Conservation (phyloP, 2,329 filamentous ascomycete species). For the Neophaeococcomyces aloes region DNA sequence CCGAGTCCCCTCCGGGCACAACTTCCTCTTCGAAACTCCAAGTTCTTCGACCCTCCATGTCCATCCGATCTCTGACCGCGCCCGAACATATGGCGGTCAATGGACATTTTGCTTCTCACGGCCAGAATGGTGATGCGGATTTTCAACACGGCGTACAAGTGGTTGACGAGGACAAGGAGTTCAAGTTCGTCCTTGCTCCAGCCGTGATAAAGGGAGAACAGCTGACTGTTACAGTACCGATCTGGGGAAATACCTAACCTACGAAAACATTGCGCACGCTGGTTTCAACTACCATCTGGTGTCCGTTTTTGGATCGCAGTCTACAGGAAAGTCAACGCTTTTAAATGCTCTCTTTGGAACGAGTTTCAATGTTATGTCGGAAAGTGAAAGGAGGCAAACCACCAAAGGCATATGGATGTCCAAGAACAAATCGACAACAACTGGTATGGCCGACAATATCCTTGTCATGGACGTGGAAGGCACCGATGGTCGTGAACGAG, state of each 20-base stretch:
- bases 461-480: constrained; percentile 99
- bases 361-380: constrained; percentile 94
- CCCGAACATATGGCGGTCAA: constrained; percentile 33
- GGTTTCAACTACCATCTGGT: constrained; percentile 99
- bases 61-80: constrained; percentile 22
- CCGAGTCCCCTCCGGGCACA: constrained; percentile 14
- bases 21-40: constrained; percentile 7
- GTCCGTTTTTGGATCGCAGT: constrained; percentile 97
- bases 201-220: constrained; percentile 1
- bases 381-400: constrained; percentile 85
- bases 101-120: constrained; percentile 36
- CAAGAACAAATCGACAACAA: constrained; percentile 62
- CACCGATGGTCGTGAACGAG: constrained; percentile 88
- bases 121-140: constrained; percentile 28
- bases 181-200: constrained; percentile 58
- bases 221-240: constrained; percentile 48
- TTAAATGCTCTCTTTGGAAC: constrained; percentile 94
- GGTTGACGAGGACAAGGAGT: constrained; percentile 89
- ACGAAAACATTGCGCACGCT: constrained; percentile 69
- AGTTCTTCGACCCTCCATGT: constrained; percentile 11
- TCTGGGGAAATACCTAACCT: constrained; percentile 69
- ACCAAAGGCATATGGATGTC: constrained; percentile 99
- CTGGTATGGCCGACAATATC: constrained; percentile 85
- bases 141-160: constrained; percentile 96
- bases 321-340: constrained; percentile 93